Percentiles rank a stretch among this genome's conserved stretches.
Evolutionary conservation across 805 yeast genomes (phyloP).

Genomic region (Isabelozyma gotoi): DNA sequence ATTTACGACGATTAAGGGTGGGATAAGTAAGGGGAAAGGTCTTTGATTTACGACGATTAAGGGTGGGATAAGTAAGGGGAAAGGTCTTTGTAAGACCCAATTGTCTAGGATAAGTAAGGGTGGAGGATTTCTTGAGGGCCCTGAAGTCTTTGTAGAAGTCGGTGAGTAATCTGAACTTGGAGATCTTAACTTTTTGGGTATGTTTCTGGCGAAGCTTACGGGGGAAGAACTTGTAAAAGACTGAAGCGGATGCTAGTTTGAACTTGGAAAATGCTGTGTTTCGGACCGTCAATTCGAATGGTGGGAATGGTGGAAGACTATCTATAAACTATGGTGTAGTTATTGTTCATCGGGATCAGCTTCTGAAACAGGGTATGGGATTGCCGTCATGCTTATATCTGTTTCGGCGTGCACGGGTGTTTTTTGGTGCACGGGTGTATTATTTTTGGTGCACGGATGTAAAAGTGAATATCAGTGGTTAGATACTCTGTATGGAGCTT

Average conservation of each 20-base stretch:
- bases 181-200: conserved; percentile 7
- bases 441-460: no score
- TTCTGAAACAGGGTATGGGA: no score
- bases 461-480: no score
- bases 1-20: background rate
- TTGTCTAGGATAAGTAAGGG: background rate
- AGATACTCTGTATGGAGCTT: no score
- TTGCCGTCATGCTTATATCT: no score
- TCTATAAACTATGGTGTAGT: background rate
- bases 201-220: conserved; percentile 7
- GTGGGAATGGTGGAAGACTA: background rate
- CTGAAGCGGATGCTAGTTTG: conserved; percentile 18
- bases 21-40: background rate
- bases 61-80: no score
- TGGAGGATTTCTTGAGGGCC: conserved; percentile 16
- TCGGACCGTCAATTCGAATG: conserved; percentile 1
- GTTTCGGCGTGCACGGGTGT: no score
- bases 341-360: background rate
- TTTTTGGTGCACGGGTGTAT: no score
- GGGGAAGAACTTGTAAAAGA: conserved; percentile 10
- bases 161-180: conserved; percentile 23
- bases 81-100: background rate
- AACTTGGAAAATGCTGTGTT: conserved; percentile 4
- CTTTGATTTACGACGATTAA: background rate
- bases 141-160: conserved; percentile 34